Evolutionary conservation across 192 early-diverging fungal species (phyloP), one percentile per base, ranked within the genome.

Genomic region (Podila minutissima): DNA sequence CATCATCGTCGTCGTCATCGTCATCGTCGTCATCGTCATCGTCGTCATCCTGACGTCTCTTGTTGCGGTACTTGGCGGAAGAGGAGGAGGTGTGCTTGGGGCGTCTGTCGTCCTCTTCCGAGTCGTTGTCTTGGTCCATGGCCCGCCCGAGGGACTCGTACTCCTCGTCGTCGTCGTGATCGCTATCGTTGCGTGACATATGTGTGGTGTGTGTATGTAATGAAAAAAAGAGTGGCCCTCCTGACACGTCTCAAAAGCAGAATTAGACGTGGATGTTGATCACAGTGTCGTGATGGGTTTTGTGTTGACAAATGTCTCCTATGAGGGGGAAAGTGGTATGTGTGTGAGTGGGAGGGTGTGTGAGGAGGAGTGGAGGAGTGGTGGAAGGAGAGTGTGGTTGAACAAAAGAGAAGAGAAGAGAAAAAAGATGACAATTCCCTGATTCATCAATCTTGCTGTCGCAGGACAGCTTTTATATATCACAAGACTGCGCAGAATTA

Each of bases 1-100:
- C 84, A 5, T 87, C 86, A 6, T 90, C 85, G 0, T 86, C 81
- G 1, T 82, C 83, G 6, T 83, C 83, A 7, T 84, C 84, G 5
- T 88, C 82, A 4, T 87, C 85, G 17, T 74, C 71, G 24, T 83
- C 85, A 19, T 81, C 77, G 22, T 81, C 77, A 1, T 81, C 77
- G 26, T 85, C 84, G 33, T 75, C 59, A 19, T 71, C 67, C 2
- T 33, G 64, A 19, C 71, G n/a, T 28, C 63, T 71, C 4, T 32
- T 72, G 51, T 29, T 74, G 31, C 37, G 48, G 33, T 61, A 24
- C 7, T 67, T 72, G 9, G 67, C 66, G 10, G 64, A 66, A 5
- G 72, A 66, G 20, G 72, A 66, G 20, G 64, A 66, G n/a, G 72
- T 59, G 22, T 61, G 64, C 31, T 65, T 58, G 33, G 33, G 67